Evolutionary conservation across 2,329 filamentous ascomycete species (phyloP).

Genomic region (Septoria petroselini): DNA sequence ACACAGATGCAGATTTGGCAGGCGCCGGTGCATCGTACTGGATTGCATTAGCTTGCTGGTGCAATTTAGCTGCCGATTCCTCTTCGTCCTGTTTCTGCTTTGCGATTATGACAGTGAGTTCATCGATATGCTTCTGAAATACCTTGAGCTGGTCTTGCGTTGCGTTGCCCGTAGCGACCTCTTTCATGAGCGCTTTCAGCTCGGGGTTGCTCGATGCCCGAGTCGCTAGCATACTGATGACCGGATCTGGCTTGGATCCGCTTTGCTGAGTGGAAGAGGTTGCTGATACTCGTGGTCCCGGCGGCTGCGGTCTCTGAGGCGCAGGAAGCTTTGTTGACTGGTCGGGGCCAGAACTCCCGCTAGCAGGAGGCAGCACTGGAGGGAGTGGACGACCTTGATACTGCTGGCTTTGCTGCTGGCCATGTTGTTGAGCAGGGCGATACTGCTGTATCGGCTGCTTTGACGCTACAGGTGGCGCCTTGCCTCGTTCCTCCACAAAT

Average conservation of each 20-base stretch:
- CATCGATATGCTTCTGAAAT: slow-evolving; percentile 78
- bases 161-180: slow-evolving; percentile 73
- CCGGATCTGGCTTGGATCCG: slow-evolving; percentile 58
- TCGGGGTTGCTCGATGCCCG: slow-evolving; percentile 69
- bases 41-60: slow-evolving; percentile 21
- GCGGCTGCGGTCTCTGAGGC: slow-evolving; percentile 16
- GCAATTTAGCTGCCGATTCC: slow-evolving; percentile 16
- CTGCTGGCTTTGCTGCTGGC: slow-evolving; percentile 25
- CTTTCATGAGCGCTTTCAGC: slow-evolving; percentile 76
- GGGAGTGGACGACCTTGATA: slow-evolving; percentile 24
- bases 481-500: slow-evolving; percentile 66
- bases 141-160: slow-evolving; percentile 67
- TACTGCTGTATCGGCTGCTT: slow-evolving; percentile 21
- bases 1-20: slow-evolving; percentile 1
- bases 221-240: slow-evolving; percentile 75
- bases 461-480: slow-evolving; percentile 38
- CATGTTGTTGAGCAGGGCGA: slow-evolving; percentile 22
- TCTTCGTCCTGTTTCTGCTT: slow-evolving; percentile 39
- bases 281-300: slow-evolving; percentile 4
- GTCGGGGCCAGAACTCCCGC: neutral
- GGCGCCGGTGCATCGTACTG: slow-evolving; percentile 28
- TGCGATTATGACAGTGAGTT: slow-evolving; percentile 59
- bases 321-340: slow-evolving; percentile 10
- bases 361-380: slow-evolving; percentile 15
- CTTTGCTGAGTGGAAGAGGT: slow-evolving; percentile 19